Evolutionary conservation across 2,329 filamentous ascomycete genomes (phyloP).

Genomic region (Paraphoma chrysanthemicola): DNA sequence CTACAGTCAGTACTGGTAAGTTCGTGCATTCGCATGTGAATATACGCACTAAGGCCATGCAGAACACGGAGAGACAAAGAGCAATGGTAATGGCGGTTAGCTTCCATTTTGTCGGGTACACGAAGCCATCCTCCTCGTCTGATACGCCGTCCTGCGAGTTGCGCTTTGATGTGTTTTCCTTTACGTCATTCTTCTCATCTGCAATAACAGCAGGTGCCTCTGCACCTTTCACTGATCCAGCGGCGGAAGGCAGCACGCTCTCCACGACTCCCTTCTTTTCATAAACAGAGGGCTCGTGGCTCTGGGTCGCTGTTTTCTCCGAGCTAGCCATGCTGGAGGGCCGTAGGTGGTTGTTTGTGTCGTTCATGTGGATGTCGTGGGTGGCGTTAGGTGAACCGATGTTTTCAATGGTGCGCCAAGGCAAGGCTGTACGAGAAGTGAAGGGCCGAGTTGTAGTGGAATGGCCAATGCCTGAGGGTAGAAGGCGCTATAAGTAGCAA

Average conservation of each 20-base stretch:
- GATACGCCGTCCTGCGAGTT: slow-evolving; percentile 22
- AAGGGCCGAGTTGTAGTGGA: neutral
- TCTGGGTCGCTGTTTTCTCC: slow-evolving; percentile 40
- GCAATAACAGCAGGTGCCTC: slow-evolving; percentile 6
- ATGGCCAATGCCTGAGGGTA: slow-evolving; percentile 11
- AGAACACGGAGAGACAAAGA: slow-evolving; percentile 47
- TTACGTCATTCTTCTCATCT: slow-evolving; percentile 16
- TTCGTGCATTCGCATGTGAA: neutral
- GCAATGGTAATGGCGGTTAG: slow-evolving; percentile 42
- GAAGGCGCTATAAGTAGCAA: slow-evolving; percentile 21
- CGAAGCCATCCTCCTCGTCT: slow-evolving; percentile 38
- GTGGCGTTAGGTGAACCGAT: neutral
- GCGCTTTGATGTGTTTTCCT: slow-evolving; percentile 21
- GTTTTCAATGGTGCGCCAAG: slow-evolving; percentile 3
- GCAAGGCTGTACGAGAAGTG: slow-evolving; percentile 2
- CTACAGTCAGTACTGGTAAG: neutral
- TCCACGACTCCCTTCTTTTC: slow-evolving; percentile 38
- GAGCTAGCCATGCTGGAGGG: slow-evolving; percentile 41
- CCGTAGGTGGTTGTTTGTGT: slow-evolving; percentile 31
- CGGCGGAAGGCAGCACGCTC: slow-evolving; percentile 29
- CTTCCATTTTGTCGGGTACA: slow-evolving; percentile 46
- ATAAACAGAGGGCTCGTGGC: slow-evolving; percentile 26
- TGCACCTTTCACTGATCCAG: slow-evolving; percentile 23
- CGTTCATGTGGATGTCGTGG: slow-evolving; percentile 25
- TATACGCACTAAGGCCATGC: slow-evolving; percentile 43